These are phyloP conservation scores for Pinus albicaulis DNA, from an alignment of 75 land plant genomes.

Conservation along the genomic window DNA sequence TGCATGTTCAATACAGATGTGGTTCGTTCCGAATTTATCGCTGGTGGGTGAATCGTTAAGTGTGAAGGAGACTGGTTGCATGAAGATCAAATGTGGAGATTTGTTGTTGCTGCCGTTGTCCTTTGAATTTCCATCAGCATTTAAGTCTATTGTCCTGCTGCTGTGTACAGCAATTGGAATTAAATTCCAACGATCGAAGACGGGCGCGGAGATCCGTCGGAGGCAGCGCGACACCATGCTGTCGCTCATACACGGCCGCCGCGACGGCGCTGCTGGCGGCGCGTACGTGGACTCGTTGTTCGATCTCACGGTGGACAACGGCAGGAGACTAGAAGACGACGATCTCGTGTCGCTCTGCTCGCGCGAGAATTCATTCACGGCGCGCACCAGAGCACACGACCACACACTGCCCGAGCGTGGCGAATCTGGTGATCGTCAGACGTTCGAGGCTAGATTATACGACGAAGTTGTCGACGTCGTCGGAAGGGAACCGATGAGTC, in stretches of 20 bases:
- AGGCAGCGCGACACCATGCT: neutral
- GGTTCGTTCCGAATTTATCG: no score
- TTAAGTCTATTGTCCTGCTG: no score
- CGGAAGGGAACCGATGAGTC: conserved; percentile 7
- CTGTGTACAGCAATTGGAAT: no score
- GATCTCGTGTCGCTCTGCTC: conserved; percentile 20
- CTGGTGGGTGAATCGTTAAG: no score
- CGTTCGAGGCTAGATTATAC: conserved; percentile 21
- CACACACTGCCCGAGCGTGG: conserved; percentile 37
- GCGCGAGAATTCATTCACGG: conserved; percentile 31
- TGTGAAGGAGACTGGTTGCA: no score
- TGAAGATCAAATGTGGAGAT: no score
- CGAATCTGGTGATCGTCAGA: conserved; percentile 30
- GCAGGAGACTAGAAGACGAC: neutral
- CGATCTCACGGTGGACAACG: neutral
- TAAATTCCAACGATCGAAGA: no score
- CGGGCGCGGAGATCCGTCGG: conserved; percentile 14
- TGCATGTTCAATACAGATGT: no score
- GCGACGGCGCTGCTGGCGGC: no score
- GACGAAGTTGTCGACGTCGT: conserved; percentile 17
- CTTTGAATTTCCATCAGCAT: no score
- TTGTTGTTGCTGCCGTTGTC: no score
- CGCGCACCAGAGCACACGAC: conserved; percentile 33
- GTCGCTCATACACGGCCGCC: neutral
- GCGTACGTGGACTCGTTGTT: conserved; percentile 19